phyloP scores from a whole-genome alignment of 257 asterid species.

The Lavandula angustifolia region DNA sequence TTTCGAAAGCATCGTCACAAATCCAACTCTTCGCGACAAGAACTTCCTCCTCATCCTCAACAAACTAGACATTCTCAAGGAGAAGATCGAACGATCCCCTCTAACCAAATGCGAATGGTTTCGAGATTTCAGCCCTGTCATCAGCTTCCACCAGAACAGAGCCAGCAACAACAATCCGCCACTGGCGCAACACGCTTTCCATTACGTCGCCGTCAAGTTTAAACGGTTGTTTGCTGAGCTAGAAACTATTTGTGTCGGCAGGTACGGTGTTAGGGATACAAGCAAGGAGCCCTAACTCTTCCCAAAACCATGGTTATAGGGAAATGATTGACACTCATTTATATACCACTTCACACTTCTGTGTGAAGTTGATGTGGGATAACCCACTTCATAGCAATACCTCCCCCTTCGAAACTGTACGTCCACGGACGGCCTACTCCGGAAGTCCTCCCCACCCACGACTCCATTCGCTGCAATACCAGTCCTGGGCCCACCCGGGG shows the following conservation, averaged over 20 bases:
- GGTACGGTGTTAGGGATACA: too few relatives aligned
- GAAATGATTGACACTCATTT: too few relatives aligned
- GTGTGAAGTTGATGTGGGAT: too few relatives aligned
- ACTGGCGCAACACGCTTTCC: slow-evolving; percentile 68
- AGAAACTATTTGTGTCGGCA: slow-evolving; percentile 59
- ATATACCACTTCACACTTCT: too few relatives aligned
- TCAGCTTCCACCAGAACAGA: slow-evolving; percentile 41
- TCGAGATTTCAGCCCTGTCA: slow-evolving; percentile 62
- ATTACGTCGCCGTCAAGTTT: slow-evolving; percentile 67
- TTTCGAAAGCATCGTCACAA: slow-evolving; percentile 58
- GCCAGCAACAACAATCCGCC: slow-evolving; percentile 41
- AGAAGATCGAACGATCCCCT: slow-evolving; percentile 54
- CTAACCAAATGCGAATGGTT: slow-evolving; percentile 74
- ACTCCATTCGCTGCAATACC: too few relatives aligned
- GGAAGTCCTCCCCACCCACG: too few relatives aligned
- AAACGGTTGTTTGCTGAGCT: slow-evolving; percentile 53
- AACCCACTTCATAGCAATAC: too few relatives aligned
- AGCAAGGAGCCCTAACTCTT: too few relatives aligned
- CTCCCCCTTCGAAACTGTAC: too few relatives aligned
- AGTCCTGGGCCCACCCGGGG: too few relatives aligned
- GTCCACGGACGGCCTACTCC: too few relatives aligned
- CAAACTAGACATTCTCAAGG: slow-evolving; percentile 75
- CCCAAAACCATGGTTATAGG: too few relatives aligned
- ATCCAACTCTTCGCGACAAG: slow-evolving; percentile 51
- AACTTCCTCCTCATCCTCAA: slow-evolving; percentile 65